These are phyloP conservation scores for Raffaelea ambrosiae DNA, from an alignment of 2,329 filamentous ascomycete genomes.

Conservation along the genomic window DNA sequence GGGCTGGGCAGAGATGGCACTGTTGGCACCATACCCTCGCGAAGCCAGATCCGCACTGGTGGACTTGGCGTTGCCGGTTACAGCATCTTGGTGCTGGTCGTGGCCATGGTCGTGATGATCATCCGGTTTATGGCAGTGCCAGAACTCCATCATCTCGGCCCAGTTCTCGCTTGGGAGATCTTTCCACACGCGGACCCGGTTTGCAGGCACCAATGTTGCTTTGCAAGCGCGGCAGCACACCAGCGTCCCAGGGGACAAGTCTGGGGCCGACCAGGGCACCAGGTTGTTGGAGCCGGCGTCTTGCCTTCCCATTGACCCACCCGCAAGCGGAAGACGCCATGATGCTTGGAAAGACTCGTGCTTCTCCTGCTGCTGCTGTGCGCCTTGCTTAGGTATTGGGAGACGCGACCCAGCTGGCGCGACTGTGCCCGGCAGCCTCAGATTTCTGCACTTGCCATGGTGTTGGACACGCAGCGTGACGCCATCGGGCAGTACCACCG, in stretches of 20 bases:
- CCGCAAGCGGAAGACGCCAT: conserved; percentile 41
- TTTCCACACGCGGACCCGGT: conserved; percentile 59
- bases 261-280: conserved; percentile 47
- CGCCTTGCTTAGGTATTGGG: conserved; percentile 15
- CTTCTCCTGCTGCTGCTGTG: conserved; percentile 25
- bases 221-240: conserved; percentile 35
- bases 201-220: conserved; percentile 26
- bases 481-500: conserved; percentile 36
- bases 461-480: conserved; percentile 39
- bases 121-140: conserved; percentile 93
- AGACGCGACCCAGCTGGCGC: conserved; percentile 17
- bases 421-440: conserved; percentile 36
- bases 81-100: not conserved
- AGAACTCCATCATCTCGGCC: conserved; percentile 99
- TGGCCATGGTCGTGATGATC: conserved; percentile 30
- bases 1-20: conserved; percentile 55
- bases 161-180: conserved; percentile 93
- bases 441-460: conserved; percentile 22
- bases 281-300: not conserved
- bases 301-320: not conserved
- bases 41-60: conserved; percentile 41
- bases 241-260: conserved; percentile 28
- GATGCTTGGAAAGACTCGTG: conserved; percentile 12
- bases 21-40: conserved; percentile 80
- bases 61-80: conserved; percentile 12